A percentile compares a stretch with the other conserved stretches of the same genome.
Evolutionary conservation across 2,329 filamentous ascomycete species (phyloP).

Genomic region (Colletotrichum filicis): DNA sequence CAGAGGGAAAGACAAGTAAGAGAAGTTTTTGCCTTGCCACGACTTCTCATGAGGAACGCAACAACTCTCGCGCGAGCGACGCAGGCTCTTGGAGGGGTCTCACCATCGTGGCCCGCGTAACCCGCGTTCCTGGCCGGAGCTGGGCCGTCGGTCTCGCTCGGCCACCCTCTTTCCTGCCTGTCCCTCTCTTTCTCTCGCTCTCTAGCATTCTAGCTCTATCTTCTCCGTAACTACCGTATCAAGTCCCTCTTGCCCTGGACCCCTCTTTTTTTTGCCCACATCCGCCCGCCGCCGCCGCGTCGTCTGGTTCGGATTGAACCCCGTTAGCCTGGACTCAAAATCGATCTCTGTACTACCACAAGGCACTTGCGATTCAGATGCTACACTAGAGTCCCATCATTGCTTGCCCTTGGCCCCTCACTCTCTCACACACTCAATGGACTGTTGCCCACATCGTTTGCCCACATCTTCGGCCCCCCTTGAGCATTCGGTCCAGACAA

Average conservation of each 20-base stretch:
- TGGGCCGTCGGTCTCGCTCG: neutral
- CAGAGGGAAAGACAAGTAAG: neutral
- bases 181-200: neutral
- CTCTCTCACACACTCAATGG: neutral
- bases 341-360: conserved; percentile 22
- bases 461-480: neutral
- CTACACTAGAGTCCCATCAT: conserved; percentile 4
- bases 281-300: neutral
- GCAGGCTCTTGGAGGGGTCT: conserved; percentile 6
- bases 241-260: neutral
- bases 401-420: neutral
- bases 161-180: neutral
- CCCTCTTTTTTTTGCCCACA: neutral
- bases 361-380: conserved; percentile 16
- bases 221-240: neutral
- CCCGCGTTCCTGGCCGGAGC: conserved; percentile 25
- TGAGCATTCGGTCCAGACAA: neutral
- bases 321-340: conserved; percentile 12
- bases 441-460: neutral
- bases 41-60: conserved; percentile 28
- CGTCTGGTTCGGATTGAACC: neutral
- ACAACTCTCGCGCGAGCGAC: conserved; percentile 24
- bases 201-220: neutral
- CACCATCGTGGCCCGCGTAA: conserved; percentile 18
- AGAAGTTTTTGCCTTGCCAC: conserved; percentile 9